phyloP scores from a whole-genome alignment of 306 rosid species.

The Rosa rugosa region DNA sequence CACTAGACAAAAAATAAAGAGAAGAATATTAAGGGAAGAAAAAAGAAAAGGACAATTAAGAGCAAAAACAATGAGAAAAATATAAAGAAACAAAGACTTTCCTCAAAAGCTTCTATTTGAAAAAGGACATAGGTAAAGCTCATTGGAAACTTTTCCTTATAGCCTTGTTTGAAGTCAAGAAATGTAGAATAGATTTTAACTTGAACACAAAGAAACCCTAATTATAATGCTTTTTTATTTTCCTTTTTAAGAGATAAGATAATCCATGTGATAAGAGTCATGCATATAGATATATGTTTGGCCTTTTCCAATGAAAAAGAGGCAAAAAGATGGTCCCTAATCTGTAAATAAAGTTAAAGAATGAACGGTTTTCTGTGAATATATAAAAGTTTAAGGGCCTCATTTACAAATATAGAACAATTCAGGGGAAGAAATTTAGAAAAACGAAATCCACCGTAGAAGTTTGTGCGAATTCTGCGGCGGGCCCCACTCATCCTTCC shows the following conservation, averaged over 20 bases:
- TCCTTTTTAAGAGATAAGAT: neutral
- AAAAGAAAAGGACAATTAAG: neutral
- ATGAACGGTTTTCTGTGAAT: no score
- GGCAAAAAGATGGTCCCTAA: neutral
- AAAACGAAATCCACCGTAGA: neutral
- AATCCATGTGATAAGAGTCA: neutral
- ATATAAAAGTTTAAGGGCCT: neutral
- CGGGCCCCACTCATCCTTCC: slow-evolving; percentile 2
- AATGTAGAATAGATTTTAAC: slow-evolving; percentile 5
- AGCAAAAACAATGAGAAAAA: neutral
- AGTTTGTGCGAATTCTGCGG: slow-evolving; percentile 14
- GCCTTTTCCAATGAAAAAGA: neutral
- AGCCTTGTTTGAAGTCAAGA: neutral
- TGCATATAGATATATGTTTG: neutral
- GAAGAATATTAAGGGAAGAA: neutral
- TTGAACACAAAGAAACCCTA: slow-evolving; percentile 16
- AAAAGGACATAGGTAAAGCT: neutral
- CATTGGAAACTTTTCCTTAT: neutral
- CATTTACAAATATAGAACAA: neutral
- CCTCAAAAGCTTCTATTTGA: neutral
- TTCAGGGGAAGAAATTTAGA: neutral
- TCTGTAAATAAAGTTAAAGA: neutral
- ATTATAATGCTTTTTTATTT: neutral
- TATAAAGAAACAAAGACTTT: neutral
- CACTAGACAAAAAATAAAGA: neutral